phyloP scores from a whole-genome alignment of 2,329 filamentous ascomycete species.

The Nothophaeocryptopus gaeumannii region DNA sequence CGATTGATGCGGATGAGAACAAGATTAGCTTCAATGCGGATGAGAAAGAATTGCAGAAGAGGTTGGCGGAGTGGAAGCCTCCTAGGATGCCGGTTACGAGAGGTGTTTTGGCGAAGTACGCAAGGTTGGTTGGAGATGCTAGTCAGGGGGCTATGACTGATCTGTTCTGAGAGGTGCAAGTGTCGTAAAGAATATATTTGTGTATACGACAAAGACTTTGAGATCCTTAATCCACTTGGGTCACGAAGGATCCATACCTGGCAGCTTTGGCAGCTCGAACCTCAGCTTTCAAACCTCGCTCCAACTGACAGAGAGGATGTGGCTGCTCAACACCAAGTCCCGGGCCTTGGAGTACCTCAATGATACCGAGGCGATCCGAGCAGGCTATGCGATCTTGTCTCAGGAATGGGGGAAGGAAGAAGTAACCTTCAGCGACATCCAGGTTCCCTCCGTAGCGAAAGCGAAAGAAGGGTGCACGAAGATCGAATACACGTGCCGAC shows the following conservation, averaged over 20 bases:
- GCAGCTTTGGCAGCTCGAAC: no score
- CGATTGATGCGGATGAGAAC: constrained; percentile 81
- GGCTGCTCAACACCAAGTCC: no score
- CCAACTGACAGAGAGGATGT: no score
- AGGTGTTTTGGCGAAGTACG: constrained; percentile 88
- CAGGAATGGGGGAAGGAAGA: constrained; percentile 13
- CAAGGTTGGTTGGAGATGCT: constrained; percentile 80
- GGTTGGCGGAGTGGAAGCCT: constrained; percentile 65
- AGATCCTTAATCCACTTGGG: no score
- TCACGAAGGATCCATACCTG: no score
- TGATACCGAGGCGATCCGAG: no score
- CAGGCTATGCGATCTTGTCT: constrained; percentile 8
- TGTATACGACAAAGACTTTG: no score
- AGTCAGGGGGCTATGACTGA: constrained; percentile 90
- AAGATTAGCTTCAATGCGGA: constrained; percentile 67
- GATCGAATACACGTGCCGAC: constrained; percentile 6
- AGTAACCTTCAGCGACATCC: constrained; percentile 9
- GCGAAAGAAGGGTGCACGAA: constrained; percentile 15
- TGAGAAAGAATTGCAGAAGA: constrained; percentile 65
- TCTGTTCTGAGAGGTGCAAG: constrained; percentile 45
- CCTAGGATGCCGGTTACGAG: constrained; percentile 72
- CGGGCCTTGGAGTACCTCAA: no score
- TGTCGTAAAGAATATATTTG: background rate
- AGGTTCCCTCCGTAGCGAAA: background rate
- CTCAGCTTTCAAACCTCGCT: no score